These are phyloP conservation scores for Filobasidium wieringae DNA, from an alignment of 768 basidiomycete genomes.

Conservation along the genomic window DNA sequence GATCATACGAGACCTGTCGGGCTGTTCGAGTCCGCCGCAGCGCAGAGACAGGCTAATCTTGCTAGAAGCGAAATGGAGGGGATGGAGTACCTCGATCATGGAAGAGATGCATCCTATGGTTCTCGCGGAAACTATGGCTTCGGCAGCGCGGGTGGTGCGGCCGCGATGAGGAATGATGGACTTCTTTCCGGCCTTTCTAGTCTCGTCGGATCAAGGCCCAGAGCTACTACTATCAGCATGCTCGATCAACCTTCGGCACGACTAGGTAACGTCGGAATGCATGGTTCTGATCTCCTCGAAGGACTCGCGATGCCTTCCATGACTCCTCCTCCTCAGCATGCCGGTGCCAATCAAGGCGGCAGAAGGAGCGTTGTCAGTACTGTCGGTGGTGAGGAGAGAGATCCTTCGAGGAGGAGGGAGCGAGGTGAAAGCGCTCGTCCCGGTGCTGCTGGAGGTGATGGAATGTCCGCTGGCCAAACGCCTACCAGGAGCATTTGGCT, in stretches of 20 bases:
- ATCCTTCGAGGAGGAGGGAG: not conserved
- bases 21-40: conserved; percentile 35
- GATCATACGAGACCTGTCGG: conserved; percentile 27
- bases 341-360: not conserved
- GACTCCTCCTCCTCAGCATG: not conserved
- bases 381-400: too few relatives aligned
- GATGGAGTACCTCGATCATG: not conserved
- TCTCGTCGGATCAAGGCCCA: conserved; percentile 23
- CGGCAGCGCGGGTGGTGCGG: not conserved
- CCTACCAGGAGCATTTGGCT: conserved; percentile 97
- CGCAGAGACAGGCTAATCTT: not conserved
- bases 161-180: too few relatives aligned
- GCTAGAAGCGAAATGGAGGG: not conserved
- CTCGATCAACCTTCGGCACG: conserved; percentile 18
- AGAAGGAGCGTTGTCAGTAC: not conserved
- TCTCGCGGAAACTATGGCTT: not conserved
- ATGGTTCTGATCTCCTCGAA: not conserved
- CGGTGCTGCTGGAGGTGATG: conserved; percentile 43
- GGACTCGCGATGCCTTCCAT: not conserved
- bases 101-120: not conserved
- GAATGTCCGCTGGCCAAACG: conserved; percentile 50
- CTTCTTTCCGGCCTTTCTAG: not conserved
- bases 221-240: conserved; percentile 37
- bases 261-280: not conserved
- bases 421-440: conserved; percentile 19